Conservation (phyloP, 2,329 filamentous ascomycete species). For the Colletotrichum euphorbiae region DNA sequence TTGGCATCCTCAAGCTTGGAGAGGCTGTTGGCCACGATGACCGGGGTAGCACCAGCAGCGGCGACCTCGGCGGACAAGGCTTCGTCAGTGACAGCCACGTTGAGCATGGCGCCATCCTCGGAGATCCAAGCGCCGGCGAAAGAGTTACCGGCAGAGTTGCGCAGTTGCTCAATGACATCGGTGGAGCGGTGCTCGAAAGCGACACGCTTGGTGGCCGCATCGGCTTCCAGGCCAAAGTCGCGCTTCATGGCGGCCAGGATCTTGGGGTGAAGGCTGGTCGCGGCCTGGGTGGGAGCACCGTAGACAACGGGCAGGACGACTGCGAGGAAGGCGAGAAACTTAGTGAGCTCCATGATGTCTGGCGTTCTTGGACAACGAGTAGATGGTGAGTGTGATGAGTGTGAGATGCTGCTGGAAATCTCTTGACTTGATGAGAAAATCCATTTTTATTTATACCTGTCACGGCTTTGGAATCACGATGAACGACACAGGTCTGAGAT, state of each 20-base stretch:
- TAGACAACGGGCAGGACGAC: constrained; percentile 54
- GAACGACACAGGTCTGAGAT: not conserved
- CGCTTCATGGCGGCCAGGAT: constrained; percentile 57
- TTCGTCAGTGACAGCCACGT: constrained; percentile 53
- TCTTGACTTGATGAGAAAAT: constrained; percentile 3
- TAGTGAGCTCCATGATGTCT: constrained; percentile 51
- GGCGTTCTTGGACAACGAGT: constrained; percentile 42
- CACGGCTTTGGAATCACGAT: constrained; percentile 5
- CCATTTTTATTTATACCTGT: constrained; percentile 24
- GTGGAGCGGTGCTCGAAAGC: constrained; percentile 50
- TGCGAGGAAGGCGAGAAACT: constrained; percentile 53
- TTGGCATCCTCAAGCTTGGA: constrained; percentile 56
- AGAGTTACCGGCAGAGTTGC: constrained; percentile 47
- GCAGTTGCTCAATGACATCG: constrained; percentile 52
- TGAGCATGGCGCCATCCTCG: constrained; percentile 49
- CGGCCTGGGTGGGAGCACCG: constrained; percentile 51
- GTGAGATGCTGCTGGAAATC: constrained; percentile 2
- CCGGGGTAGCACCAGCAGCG: constrained; percentile 50
- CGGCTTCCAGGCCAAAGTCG: constrained; percentile 53
- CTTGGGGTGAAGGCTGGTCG: constrained; percentile 52
- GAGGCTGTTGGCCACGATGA: constrained; percentile 49
- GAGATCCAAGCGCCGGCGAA: constrained; percentile 55
- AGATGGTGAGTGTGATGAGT: constrained; percentile 22
- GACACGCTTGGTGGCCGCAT: constrained; percentile 53
- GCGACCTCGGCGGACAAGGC: constrained; percentile 50